A percentile compares a stretch with the other conserved stretches of the same genome.
These are phyloP conservation scores for Suhomyces kilbournensis DNA, from an alignment of 805 yeast species.

Conservation along the genomic window DNA sequence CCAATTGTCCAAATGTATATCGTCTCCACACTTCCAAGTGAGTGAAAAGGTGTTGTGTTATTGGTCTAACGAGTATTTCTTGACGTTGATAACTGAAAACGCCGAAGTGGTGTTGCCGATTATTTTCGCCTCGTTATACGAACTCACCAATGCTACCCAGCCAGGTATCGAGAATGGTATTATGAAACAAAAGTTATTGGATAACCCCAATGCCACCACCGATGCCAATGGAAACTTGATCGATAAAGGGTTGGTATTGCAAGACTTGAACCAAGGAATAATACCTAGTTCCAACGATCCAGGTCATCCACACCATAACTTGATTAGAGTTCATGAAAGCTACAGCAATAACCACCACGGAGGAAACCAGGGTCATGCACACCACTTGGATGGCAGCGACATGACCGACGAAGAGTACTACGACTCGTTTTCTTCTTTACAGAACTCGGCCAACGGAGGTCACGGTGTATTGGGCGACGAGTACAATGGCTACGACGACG, in stretches of 20 bases:
- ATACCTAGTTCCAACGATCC: constrained; percentile 23
- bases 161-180: constrained; percentile 42
- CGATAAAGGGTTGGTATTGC: constrained; percentile 34
- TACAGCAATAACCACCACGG: constrained; percentile 10
- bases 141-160: constrained; percentile 58
- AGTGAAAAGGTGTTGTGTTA: constrained; percentile 90
- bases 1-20: constrained; percentile 88
- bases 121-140: constrained; percentile 84
- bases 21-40: constrained; percentile 95
- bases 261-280: constrained; percentile 21
- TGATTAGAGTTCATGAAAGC: constrained; percentile 18
- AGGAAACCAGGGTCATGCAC: constrained; percentile 10
- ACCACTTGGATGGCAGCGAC: constrained; percentile 24
- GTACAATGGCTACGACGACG: constrained; percentile 31
- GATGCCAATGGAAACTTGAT: constrained; percentile 45
- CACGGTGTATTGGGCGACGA: constrained; percentile 19
- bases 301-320: constrained; percentile 22
- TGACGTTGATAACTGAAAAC: constrained; percentile 84
- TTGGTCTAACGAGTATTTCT: constrained; percentile 93
- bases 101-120: constrained; percentile 92
- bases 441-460: constrained; percentile 12
- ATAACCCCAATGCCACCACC: constrained; percentile 35
- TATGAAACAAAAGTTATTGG: constrained; percentile 36
- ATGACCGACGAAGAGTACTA: constrained; percentile 45
- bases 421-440: constrained; percentile 38